Evolutionary conservation across 768 basidiomycete genomes (phyloP).

Genomic region (Termitomyces sp.): DNA sequence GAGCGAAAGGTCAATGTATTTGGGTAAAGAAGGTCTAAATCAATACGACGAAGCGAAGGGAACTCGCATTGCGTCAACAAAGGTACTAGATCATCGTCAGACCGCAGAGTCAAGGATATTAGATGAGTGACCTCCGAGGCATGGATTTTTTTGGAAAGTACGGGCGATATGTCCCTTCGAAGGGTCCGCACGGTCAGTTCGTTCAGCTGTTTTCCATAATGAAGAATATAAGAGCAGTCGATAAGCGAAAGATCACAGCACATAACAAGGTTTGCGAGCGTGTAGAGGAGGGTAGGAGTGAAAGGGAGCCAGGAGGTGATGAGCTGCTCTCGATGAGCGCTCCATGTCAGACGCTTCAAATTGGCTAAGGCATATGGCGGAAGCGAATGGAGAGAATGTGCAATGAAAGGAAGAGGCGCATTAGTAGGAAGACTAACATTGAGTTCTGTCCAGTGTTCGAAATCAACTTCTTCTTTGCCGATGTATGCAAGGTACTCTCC

Average conservation of each 20-base stretch:
- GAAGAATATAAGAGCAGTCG: not conserved
- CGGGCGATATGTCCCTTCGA: not conserved
- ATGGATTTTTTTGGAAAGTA: not conserved
- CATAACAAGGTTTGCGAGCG: slow-evolving; percentile 2
- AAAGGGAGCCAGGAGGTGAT: slow-evolving; percentile 9
- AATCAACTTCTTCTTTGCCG: not conserved
- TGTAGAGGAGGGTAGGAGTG: not conserved
- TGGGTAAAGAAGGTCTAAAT: not conserved
- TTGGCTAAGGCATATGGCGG: not conserved
- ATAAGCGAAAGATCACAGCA: not conserved
- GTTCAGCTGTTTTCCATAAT: not conserved
- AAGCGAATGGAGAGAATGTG: not conserved
- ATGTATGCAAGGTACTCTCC: not conserved
- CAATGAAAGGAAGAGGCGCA: not conserved
- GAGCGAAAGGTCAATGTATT: not conserved
- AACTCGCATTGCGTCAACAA: not conserved
- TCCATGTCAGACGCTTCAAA: slow-evolving; percentile 5
- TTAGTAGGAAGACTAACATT: not conserved
- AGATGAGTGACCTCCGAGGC: not conserved
- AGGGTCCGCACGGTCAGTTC: not conserved
- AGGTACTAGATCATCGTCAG: not conserved
- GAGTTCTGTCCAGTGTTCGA: not conserved
- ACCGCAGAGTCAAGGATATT: not conserved
- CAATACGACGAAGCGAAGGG: not conserved
- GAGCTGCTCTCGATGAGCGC: slow-evolving; percentile 3